These are phyloP conservation scores for Poa annua DNA, from an alignment of 176 grass and related monocot species.

Conservation along the genomic window DNA sequence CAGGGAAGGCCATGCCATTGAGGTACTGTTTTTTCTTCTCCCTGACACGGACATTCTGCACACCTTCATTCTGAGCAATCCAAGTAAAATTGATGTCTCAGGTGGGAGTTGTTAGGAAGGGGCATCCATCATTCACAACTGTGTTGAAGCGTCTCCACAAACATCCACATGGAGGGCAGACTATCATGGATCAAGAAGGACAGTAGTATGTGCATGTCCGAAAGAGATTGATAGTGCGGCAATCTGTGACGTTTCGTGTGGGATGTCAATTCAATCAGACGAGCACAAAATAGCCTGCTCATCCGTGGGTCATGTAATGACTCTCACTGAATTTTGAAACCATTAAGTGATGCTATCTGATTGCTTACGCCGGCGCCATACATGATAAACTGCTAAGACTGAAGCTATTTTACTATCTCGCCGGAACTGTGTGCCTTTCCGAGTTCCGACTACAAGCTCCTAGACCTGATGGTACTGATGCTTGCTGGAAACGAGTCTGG, in stretches of 20 bases:
- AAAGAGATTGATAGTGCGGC: background rate
- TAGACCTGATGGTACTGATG: no score
- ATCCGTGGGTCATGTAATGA: background rate
- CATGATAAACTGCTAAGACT: background rate
- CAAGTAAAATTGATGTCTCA: slow-evolving; percentile 11
- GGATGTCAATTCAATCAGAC: slow-evolving; percentile 5
- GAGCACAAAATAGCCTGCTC: background rate
- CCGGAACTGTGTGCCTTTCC: no score
- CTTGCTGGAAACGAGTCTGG: no score
- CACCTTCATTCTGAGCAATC: background rate
- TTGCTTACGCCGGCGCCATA: background rate
- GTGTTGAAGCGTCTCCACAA: background rate
- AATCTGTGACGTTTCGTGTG: background rate
- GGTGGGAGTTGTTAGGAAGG: slow-evolving; percentile 35
- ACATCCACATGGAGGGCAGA: background rate
- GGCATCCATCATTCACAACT: slow-evolving; percentile 16
- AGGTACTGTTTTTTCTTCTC: slow-evolving; percentile 18
- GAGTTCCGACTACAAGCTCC: no score
- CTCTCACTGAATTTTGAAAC: background rate
- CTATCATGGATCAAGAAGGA: background rate
- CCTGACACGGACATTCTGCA: background rate
- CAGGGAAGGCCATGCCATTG: slow-evolving; percentile 7
- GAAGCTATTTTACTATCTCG: background rate
- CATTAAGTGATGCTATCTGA: background rate
- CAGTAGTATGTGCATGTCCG: background rate